Evolutionary conservation across 176 grass and related monocot species (phyloP), one percentile per base, ranked within the genome.

Genomic region (Triticum urartu): DNA sequence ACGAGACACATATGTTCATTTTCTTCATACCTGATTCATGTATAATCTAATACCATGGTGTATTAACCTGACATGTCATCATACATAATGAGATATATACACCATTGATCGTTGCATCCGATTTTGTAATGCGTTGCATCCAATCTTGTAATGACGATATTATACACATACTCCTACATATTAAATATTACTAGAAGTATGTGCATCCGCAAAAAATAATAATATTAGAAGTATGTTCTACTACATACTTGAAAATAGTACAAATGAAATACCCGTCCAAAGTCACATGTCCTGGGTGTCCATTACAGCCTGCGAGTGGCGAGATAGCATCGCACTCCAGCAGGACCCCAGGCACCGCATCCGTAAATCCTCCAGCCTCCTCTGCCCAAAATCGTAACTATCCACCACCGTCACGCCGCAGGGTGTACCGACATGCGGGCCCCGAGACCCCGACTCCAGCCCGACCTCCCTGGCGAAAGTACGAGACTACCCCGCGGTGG

Each of bases 361-460:
- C 13, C 64, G 75, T 43, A 75, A 60, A 80, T 84, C 18, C 9
- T 22, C 35, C 39, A 40, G 6, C 1, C 21, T 6, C 4, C 6
- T 11, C 7, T 50, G 47, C 17, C 81, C 17, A 84, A 59, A 84
- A 22, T 4, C 77, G 70, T 83, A 54, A 70, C 74, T 67, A 60
- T 9, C 5, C 17, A 4, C 11, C 68, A 47, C 45, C 35, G 1
- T 18, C 10, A 15, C 14, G 9, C 4, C 5, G 12, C 4, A 30
- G 1, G 2, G 0, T 69, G 0, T 6, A 7, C 60, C 64, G 64
- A 78, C 79, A 42, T 0, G 39, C 34, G 72, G 65, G 52, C 3
- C 62, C 52, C n/a, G 1, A n/a, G 10, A 5, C 18, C 32, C 25
- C 5, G 11, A 1, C 14, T 0, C 3, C 14, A 0, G 50, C 50